These are phyloP conservation scores for Sanguinoderma infundibulare DNA, from an alignment of 1,284 basidiomycete species.

Conservation along the genomic window DNA sequence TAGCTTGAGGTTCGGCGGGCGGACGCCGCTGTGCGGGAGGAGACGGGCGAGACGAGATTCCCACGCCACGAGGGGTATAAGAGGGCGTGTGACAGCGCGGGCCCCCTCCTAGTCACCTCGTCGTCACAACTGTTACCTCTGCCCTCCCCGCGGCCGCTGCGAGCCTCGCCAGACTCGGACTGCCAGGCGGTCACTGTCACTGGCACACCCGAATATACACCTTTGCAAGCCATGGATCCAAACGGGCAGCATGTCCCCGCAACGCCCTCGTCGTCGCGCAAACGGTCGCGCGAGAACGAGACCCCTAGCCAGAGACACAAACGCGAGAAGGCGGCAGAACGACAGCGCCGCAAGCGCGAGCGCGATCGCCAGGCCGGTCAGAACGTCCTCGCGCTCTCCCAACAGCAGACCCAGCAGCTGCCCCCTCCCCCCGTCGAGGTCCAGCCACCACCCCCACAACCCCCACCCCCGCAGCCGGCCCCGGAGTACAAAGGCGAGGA, in stretches of 20 bases:
- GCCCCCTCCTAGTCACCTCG: constrained; percentile 41
- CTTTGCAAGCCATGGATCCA: constrained; percentile 34
- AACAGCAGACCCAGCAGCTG: constrained; percentile 28
- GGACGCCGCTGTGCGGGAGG: no score
- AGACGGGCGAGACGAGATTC: constrained; percentile 12
- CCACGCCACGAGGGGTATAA: constrained; percentile 34
- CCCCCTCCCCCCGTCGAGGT: constrained; percentile 30
- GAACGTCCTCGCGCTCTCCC: constrained; percentile 35
- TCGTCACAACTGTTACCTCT: constrained; percentile 45
- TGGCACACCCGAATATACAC: constrained; percentile 27
- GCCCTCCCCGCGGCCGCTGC: constrained; percentile 10
- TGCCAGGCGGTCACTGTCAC: constrained; percentile 25
- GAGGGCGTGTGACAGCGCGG: constrained; percentile 38
- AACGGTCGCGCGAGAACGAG: constrained; percentile 71
- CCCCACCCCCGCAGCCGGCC: constrained; percentile 14
- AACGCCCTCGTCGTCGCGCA: constrained; percentile 44
- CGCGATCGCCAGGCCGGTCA: constrained; percentile 60
- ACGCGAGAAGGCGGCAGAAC: constrained; percentile 80
- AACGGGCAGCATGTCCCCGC: constrained; percentile 30
- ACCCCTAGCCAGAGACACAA: constrained; percentile 70
- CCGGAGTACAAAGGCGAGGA: constrained; percentile 42
- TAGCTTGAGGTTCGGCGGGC: no score
- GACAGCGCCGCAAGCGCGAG: constrained; percentile 78
- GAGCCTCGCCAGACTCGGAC: constrained; percentile 7
- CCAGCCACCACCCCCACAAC: constrained; percentile 29